These are phyloP conservation scores for Iris macrosiphon DNA, from an alignment of 106 monocot genomes.

Conservation along the genomic window DNA sequence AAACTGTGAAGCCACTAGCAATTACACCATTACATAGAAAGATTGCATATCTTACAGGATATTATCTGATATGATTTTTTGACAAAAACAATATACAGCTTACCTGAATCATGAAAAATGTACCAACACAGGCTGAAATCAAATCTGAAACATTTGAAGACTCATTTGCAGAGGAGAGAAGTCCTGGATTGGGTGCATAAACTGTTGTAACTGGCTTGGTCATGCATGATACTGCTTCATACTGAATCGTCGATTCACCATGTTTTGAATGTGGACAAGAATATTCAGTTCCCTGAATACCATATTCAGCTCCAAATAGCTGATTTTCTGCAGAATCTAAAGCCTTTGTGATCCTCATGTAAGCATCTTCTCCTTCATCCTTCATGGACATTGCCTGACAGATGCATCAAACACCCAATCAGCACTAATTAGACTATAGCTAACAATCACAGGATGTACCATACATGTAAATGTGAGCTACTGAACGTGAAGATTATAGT, in stretches of 20 bases:
- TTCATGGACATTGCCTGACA: constrained; percentile 12
- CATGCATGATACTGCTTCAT: background rate
- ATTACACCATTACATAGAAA: too few species aligned
- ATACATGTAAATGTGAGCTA: background rate
- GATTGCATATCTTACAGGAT: too few species aligned
- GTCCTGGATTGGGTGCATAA: background rate
- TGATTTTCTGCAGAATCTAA: constrained; percentile 2
- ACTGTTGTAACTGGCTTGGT: background rate
- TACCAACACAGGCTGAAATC: constrained; percentile 16
- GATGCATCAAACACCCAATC: background rate
- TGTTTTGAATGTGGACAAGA: background rate
- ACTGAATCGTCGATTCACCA: background rate
- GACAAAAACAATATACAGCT: background rate
- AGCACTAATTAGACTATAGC: too few species aligned
- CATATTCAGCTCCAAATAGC: background rate
- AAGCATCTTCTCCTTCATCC: constrained; percentile 4
- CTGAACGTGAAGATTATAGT: too few species aligned
- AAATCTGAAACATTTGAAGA: constrained; percentile 3
- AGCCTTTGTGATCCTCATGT: background rate
- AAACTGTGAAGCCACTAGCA: too few species aligned
- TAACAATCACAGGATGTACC: background rate
- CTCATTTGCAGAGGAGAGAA: background rate
- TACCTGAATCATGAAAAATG: constrained; percentile 29
- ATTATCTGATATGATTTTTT: too few species aligned
- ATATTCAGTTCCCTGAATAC: background rate